Conservation (phyloP, 2,329 filamentous ascomycete genomes). For the Cercospora sojina region DNA sequence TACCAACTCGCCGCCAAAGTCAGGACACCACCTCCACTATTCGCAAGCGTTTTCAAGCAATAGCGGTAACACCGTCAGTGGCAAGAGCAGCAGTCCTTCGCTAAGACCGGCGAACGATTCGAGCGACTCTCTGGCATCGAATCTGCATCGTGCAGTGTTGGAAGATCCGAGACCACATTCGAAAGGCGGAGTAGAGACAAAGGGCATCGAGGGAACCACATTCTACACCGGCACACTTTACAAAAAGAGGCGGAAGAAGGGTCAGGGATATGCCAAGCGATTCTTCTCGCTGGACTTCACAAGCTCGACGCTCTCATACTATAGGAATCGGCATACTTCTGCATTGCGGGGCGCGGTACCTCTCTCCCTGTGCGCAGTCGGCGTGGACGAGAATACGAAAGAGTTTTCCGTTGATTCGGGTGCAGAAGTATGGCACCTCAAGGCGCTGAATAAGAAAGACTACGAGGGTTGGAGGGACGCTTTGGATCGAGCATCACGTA, state of each 20-base stretch:
- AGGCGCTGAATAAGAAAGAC: slow-evolving; percentile 76
- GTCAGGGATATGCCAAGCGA: slow-evolving; percentile 86
- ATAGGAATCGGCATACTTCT: slow-evolving; percentile 89
- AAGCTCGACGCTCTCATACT: slow-evolving; percentile 93
- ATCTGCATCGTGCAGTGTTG: slow-evolving; percentile 35
- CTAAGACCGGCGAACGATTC: slow-evolving; percentile 48
- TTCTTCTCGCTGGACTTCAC: slow-evolving; percentile 97
- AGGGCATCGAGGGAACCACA: slow-evolving; percentile 43
- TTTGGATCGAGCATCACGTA: slow-evolving; percentile 67
- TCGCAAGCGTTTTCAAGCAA: slow-evolving; percentile 55
- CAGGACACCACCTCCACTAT: slow-evolving; percentile 65
- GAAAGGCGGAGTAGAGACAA: slow-evolving; percentile 36
- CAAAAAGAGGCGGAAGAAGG: slow-evolving; percentile 89
- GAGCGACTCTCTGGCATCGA: slow-evolving; percentile 51
- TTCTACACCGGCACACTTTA: slow-evolving; percentile 82
- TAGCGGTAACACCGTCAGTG: slow-evolving; percentile 40
- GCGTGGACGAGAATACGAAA: slow-evolving; percentile 79
- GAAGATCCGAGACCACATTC: slow-evolving; percentile 45
- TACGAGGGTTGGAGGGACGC: slow-evolving; percentile 86
- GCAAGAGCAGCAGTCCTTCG: slow-evolving; percentile 42
- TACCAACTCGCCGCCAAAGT: slow-evolving; percentile 73
- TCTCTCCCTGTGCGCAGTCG: slow-evolving; percentile 83
- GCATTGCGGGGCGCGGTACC: slow-evolving; percentile 90
- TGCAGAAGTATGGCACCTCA: slow-evolving; percentile 93
- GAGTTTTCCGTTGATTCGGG: slow-evolving; percentile 97